Conservation (phyloP, 2,329 filamentous ascomycete genomes). For the Claviceps cyperi region DNA sequence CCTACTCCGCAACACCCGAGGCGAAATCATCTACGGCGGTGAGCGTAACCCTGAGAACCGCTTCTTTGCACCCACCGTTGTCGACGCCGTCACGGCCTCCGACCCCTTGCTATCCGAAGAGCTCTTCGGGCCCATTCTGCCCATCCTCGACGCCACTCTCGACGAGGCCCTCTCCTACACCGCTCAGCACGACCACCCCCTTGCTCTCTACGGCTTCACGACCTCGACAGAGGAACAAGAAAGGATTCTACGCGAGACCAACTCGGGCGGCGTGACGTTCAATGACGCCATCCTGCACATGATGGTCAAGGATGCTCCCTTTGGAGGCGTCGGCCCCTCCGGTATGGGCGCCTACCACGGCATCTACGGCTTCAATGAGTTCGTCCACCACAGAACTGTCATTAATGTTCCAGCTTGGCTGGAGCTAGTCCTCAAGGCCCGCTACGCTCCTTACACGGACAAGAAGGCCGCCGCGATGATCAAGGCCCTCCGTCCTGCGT, state of each 20-base stretch:
- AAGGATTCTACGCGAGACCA: slow-evolving; percentile 14
- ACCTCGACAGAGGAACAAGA: slow-evolving; percentile 19
- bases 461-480: slow-evolving; percentile 7
- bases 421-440: slow-evolving; percentile 8
- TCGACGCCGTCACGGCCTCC: slow-evolving; percentile 18
- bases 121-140: slow-evolving; percentile 29
- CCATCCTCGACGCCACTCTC: slow-evolving; percentile 21
- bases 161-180: slow-evolving; percentile 18
- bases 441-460: slow-evolving; percentile 12
- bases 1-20: slow-evolving; percentile 21
- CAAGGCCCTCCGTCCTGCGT: slow-evolving; percentile 1
- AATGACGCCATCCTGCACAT: slow-evolving; percentile 28
- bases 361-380: slow-evolving; percentile 22
- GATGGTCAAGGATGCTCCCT: slow-evolving; percentile 23
- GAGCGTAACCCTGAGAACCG: slow-evolving; percentile 14
- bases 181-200: slow-evolving; percentile 16
- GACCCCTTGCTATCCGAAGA: slow-evolving; percentile 29
- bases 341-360: slow-evolving; percentile 31
- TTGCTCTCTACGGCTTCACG: slow-evolving; percentile 28
- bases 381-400: slow-evolving; percentile 15
- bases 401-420: slow-evolving; percentile 7
- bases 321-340: slow-evolving; percentile 31
- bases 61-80: slow-evolving; percentile 23
- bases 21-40: slow-evolving; percentile 23
- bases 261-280: slow-evolving; percentile 30